Evolutionary conservation across 2,329 filamentous ascomycete species (phyloP).

Genomic region (Diaporthe longicolla): DNA sequence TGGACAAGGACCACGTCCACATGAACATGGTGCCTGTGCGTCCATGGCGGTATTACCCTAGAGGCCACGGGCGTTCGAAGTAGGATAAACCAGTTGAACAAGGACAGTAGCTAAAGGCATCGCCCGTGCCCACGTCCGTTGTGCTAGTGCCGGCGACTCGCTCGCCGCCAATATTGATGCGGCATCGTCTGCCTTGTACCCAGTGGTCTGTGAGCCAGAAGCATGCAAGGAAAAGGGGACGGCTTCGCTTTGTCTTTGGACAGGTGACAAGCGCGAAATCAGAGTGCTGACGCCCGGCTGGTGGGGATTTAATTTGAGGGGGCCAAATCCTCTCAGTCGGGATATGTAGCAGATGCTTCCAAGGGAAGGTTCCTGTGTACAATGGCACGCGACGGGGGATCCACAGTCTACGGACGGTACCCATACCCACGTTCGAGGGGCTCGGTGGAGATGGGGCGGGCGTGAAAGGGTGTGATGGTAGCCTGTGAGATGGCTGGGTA

Average conservation of each 20-base stretch:
- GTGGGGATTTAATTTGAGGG: constrained; percentile 37
- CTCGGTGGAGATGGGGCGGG: constrained; percentile 16
- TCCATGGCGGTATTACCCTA: neutral
- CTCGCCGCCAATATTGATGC: constrained; percentile 7
- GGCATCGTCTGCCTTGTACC: constrained; percentile 21
- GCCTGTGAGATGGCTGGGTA: constrained; percentile 14
- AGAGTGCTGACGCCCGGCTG: constrained; percentile 40
- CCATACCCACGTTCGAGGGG: constrained; percentile 10
- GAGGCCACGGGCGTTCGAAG: neutral
- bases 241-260: constrained; percentile 11
- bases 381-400: constrained; percentile 19
- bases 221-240: constrained; percentile 38
- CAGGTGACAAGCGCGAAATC: constrained; percentile 31
- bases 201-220: neutral
- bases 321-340: constrained; percentile 34
- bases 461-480: constrained; percentile 21
- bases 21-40: constrained; percentile 18
- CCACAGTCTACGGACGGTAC: constrained; percentile 9
- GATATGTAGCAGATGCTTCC: constrained; percentile 6
- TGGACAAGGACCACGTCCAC: constrained; percentile 4
- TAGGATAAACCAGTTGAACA: constrained; percentile 16
- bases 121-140: constrained; percentile 21
- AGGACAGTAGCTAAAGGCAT: constrained; percentile 3
- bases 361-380: neutral
- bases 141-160: constrained; percentile 23